Conservation (phyloP, 108 stramenopile species). For the Nitzschia sp. region DNA sequence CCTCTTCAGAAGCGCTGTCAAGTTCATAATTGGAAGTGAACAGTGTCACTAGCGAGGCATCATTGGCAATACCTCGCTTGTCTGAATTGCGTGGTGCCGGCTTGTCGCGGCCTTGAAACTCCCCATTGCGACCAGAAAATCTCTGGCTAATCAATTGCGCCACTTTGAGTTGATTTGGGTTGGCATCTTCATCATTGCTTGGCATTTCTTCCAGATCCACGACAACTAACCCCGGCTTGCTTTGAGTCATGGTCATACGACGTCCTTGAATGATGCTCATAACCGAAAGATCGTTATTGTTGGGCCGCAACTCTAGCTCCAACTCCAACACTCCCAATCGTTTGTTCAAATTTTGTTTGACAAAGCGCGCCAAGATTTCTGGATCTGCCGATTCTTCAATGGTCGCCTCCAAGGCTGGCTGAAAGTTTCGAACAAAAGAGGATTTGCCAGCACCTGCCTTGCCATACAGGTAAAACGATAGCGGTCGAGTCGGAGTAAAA, state of each 20-base stretch:
- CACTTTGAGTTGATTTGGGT: conserved; percentile 51
- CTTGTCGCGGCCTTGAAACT: conserved; percentile 23
- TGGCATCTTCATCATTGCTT: conserved; percentile 21
- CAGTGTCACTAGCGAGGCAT: conserved; percentile 38
- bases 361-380: conserved; percentile 60
- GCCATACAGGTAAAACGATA: conserved; percentile 67
- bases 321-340: conserved; percentile 34
- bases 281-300: conserved; percentile 76
- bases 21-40: conserved; percentile 67
- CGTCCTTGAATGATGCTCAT: conserved; percentile 81
- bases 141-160: conserved; percentile 55
- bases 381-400: conserved; percentile 54
- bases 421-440: conserved; percentile 50
- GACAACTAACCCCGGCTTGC: conserved; percentile 69
- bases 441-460: conserved; percentile 69
- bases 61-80: conserved; percentile 46
- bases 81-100: conserved; percentile 39
- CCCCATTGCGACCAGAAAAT: conserved; percentile 55
- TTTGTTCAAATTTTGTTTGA: conserved; percentile 82
- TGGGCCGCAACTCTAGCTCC: conserved; percentile 67
- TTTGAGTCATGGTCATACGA: conserved; percentile 59
- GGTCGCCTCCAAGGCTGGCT: conserved; percentile 46
- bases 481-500: conserved; percentile 54
- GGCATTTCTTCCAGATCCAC: conserved; percentile 73
- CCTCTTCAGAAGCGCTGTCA: conserved; percentile 18